phyloP scores from a whole-genome alignment of 768 basidiomycete genomes.

The Suillus spraguei region DNA sequence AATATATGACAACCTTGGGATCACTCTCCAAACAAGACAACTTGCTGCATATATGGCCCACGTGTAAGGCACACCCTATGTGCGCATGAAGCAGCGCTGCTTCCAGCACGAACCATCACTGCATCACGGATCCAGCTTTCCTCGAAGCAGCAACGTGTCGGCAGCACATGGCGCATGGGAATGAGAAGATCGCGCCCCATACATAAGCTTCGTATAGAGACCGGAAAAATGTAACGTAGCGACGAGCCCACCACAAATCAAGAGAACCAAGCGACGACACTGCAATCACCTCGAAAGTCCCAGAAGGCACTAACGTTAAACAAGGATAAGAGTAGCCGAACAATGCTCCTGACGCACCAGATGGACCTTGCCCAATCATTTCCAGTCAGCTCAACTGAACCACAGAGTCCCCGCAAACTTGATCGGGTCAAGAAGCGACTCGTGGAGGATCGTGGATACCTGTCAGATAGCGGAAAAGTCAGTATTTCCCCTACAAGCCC shows the following conservation, averaged over 20 bases:
- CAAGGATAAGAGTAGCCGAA: background rate
- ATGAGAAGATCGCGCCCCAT: constrained; percentile 1
- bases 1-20: background rate
- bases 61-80: constrained; percentile 4
- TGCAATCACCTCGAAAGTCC: constrained; percentile 12
- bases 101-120: background rate
- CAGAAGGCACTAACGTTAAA: background rate
- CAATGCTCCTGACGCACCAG: constrained; percentile 21
- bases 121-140: background rate
- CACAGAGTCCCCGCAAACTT: constrained; percentile 28
- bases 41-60: background rate
- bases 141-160: constrained; percentile 6
- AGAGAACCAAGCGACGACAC: constrained; percentile 1
- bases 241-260: background rate
- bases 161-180: constrained; percentile 2
- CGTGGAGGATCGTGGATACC: constrained; percentile 32
- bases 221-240: background rate
- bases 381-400: constrained; percentile 30
- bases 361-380: constrained; percentile 34
- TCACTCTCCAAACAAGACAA: background rate
- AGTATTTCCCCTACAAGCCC: constrained; percentile 28
- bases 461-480: constrained; percentile 31
- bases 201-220: constrained; percentile 3
- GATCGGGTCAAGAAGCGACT: constrained; percentile 34
- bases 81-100: background rate